These are phyloP conservation scores for Pythium sp. DNA, from an alignment of 352 stramenopile species.

Conservation along the genomic window DNA sequence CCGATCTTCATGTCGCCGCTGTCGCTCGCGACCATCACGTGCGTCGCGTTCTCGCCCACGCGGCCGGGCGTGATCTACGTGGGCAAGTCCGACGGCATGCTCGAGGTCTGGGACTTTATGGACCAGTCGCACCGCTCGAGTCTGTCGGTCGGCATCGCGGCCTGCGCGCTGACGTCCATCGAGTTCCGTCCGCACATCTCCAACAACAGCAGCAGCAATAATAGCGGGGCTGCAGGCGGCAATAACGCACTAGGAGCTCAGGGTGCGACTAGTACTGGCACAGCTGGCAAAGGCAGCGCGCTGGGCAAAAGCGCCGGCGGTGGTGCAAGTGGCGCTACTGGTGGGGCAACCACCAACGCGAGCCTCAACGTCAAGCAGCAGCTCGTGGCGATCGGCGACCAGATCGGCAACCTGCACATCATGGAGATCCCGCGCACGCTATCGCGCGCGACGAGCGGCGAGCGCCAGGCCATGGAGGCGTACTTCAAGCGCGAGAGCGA, in stretches of 20 bases:
- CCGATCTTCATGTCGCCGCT: conserved; percentile 89
- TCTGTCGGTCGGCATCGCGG: conserved; percentile 76
- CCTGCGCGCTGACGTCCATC: conserved; percentile 85
- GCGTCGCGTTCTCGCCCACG: conserved; percentile 87
- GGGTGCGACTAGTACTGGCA: conserved; percentile 5
- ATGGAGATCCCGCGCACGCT: conserved; percentile 90
- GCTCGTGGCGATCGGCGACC: conserved; percentile 89
- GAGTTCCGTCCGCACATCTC: conserved; percentile 56
- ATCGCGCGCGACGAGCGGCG: conserved; percentile 74
- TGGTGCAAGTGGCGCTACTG: neutral
- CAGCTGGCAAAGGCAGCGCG: conserved; percentile 8
- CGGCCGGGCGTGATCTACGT: conserved; percentile 87
- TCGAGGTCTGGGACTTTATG: conserved; percentile 94
- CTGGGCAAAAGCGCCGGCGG: conserved; percentile 8
- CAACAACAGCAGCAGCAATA: conserved; percentile 10
- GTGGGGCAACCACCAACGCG: conserved; percentile 11
- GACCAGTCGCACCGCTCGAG: conserved; percentile 88
- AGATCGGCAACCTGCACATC: conserved; percentile 92
- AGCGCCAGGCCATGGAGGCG: conserved; percentile 75
- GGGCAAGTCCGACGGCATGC: conserved; percentile 84
- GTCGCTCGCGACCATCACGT: conserved; percentile 75
- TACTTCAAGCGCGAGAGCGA: conserved; percentile 91
- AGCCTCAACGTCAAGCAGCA: conserved; percentile 76
- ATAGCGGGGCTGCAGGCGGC: neutral
- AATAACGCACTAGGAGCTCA: conserved; percentile 1